These are phyloP conservation scores for Abrus pulchellus DNA, from an alignment of 306 rosid genomes.

Conservation along the genomic window DNA sequence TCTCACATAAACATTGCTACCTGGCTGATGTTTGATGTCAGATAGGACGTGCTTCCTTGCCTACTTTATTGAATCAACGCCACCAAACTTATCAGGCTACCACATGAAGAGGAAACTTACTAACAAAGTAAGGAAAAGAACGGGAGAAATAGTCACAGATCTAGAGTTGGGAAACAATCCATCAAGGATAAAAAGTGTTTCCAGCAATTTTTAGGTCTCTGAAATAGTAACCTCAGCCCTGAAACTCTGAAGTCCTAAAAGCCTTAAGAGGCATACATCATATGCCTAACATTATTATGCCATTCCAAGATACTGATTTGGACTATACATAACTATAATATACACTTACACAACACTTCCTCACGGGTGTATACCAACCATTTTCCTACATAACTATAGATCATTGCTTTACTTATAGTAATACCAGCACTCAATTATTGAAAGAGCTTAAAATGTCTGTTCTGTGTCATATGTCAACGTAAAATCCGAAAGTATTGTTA, in stretches of 20 bases:
- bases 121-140: slow-evolving; percentile 39
- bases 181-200: slow-evolving; percentile 38
- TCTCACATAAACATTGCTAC: slow-evolving; percentile 48
- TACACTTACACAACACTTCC: too few relatives aligned
- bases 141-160: slow-evolving; percentile 24
- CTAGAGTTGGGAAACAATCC: slow-evolving; percentile 47
- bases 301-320: slow-evolving; percentile 37
- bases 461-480: slow-evolving; percentile 32
- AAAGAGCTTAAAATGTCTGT: slow-evolving; percentile 27
- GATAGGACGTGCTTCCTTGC: slow-evolving; percentile 49
- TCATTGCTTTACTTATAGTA: not conserved
- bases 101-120: slow-evolving; percentile 48
- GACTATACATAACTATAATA: not conserved
- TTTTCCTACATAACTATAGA: not conserved
- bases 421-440: slow-evolving; percentile 31
- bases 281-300: slow-evolving; percentile 38
- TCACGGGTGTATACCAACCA: too few relatives aligned
- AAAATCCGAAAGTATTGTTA: not conserved
- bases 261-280: slow-evolving; percentile 4
- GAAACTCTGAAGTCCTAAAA: slow-evolving; percentile 17
- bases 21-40: slow-evolving; percentile 52
- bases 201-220: slow-evolving; percentile 38
- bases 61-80: slow-evolving; percentile 46
- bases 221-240: slow-evolving; percentile 25
- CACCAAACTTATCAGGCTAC: slow-evolving; percentile 54